Base-by-base conservation (phyloP, 331 rosid genomes). In the Quercus phellos region DNA sequence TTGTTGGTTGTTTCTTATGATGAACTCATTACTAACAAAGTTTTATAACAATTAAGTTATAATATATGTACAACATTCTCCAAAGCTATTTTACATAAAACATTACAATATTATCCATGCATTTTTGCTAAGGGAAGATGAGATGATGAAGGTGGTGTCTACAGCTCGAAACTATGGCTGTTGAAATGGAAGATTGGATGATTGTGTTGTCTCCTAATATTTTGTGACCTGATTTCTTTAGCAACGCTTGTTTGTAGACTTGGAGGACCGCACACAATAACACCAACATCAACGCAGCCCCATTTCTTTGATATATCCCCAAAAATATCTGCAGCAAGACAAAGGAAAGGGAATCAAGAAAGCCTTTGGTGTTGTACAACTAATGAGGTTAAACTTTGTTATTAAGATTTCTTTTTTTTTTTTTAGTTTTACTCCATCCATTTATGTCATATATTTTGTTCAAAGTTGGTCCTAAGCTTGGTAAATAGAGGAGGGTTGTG, bases 261-360 rank as follows among this genome's bases (percentile, higher is more conserved):
- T 50, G 90, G 83, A 80, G 94, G 97, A 60, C 97, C 96, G 72
- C 97, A 92, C 22, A 90, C 92, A 66, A 92, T n/a, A 10, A 90
- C 90, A 12, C 90, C 97, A 5, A 76, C 90, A 72, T 92, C 90
- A 55, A 90, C 91, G 27, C 8, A 79, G 2, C 90, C 91, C 92
- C 96, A 92, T 55, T 81, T 67, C 78, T 86, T 79, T 13, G 92
- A 86, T 79, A 84, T 77, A 29, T n/a, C 6, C 27, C 38, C 88
- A 58, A 89, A 90, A 46, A 82, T 90, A 72, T 86, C 96, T 92
- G 97, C 92, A 80, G 12, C 7, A 63, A 58, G 4, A 74, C 50
- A 17, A 24, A 12, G 5, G 2, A 9, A 7, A 8, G 38, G 67
- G 34, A 55, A 53, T 75, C 68, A 29, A 43, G 16, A 58, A 50